Conservation (phyloP, 495 filamentous ascomycete genomes). For the Penicillium arizonense region DNA sequence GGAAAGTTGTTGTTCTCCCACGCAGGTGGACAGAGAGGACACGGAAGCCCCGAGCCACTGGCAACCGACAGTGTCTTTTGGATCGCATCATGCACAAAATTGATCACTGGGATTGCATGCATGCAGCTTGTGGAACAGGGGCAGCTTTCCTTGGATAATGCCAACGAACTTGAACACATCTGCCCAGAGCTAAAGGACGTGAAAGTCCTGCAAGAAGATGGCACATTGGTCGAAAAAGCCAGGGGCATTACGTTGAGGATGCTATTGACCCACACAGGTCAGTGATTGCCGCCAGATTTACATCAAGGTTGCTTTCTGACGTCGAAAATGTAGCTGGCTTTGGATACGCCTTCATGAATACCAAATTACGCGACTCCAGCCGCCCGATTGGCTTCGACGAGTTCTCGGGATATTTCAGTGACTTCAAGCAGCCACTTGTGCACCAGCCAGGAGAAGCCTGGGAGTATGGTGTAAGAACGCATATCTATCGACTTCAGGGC, state of each 20-base stretch:
- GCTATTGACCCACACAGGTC: constrained; percentile 55
- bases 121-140: constrained; percentile 65
- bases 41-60: constrained; percentile 41
- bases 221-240: constrained; percentile 49
- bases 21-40: constrained; percentile 44
- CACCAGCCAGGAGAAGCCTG: constrained; percentile 58
- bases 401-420: constrained; percentile 44
- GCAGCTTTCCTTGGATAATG: constrained; percentile 50
- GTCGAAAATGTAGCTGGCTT: constrained; percentile 34
- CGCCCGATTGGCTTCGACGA: constrained; percentile 53
- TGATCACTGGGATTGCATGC: constrained; percentile 52
- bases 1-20: constrained; percentile 49
- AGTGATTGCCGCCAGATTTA: constrained; percentile 22
- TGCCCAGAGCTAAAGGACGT: constrained; percentile 51
- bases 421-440: constrained; percentile 46
- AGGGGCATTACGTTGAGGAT: constrained; percentile 59
- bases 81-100: constrained; percentile 62
- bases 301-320: not conserved
- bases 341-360: constrained; percentile 54
- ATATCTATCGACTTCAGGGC: not conserved
- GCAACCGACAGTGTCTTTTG: constrained; percentile 53
- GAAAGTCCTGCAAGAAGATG: constrained; percentile 45
- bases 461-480: constrained; percentile 54
- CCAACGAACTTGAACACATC: constrained; percentile 41
- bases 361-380: constrained; percentile 43